Evolutionary conservation across 805 yeast species (phyloP).

Genomic region (Ogataea salicorniae): DNA sequence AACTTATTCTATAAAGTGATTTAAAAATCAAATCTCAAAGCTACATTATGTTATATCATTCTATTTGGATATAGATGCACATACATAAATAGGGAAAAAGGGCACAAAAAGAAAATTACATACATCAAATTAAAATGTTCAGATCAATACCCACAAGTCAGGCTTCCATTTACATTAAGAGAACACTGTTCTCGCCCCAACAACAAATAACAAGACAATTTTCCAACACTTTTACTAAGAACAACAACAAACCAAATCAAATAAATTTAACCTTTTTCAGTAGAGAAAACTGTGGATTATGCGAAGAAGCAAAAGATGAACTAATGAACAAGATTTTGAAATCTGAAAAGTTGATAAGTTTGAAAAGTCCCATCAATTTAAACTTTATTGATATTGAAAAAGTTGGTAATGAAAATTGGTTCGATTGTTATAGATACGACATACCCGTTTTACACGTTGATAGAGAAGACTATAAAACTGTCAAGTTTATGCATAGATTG

Average conservation of each 20-base stretch:
- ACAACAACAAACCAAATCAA: not conserved
- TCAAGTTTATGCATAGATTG: slow-evolving; percentile 65
- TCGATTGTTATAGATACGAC: slow-evolving; percentile 67
- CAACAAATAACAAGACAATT: no score
- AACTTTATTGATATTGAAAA: slow-evolving; percentile 52
- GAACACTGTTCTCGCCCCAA: no score
- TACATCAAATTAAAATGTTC: no score
- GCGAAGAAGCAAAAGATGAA: slow-evolving; percentile 57
- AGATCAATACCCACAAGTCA: no score
- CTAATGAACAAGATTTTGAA: slow-evolving; percentile 37
- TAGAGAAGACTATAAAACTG: slow-evolving; percentile 40
- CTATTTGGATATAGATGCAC: no score
- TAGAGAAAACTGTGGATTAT: slow-evolving; percentile 63
- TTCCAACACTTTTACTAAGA: no score
- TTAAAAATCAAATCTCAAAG: no score
- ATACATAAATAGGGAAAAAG: no score
- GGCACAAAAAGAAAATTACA: no score
- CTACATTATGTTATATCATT: no score
- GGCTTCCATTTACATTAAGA: no score
- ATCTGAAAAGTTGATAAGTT: slow-evolving; percentile 8
- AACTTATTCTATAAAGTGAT: no score
- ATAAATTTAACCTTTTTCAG: slow-evolving; percentile 54
- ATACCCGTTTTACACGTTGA: slow-evolving; percentile 74
- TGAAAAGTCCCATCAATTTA: slow-evolving; percentile 7
- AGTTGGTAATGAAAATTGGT: slow-evolving; percentile 58